These are phyloP conservation scores for Aureobasidium leucospermi DNA, from an alignment of 2,329 filamentous ascomycete species.

Conservation along the genomic window DNA sequence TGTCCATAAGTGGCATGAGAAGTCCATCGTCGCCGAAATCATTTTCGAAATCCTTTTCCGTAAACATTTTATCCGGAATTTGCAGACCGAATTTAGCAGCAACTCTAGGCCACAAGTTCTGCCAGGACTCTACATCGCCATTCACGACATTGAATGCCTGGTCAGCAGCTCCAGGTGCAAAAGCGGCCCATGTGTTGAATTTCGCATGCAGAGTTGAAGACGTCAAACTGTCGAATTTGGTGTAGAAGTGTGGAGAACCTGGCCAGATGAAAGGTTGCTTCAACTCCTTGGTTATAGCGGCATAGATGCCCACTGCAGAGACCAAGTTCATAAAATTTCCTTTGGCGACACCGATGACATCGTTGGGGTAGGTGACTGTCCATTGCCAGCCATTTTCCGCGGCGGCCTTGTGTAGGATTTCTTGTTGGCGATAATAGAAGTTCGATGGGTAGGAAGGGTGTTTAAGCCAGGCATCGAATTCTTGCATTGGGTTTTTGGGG, in stretches of 20 bases:
- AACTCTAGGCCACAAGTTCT: slow-evolving; percentile 37
- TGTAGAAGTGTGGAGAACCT: slow-evolving; percentile 25
- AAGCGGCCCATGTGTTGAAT: slow-evolving; percentile 28
- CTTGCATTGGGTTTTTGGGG: slow-evolving; percentile 41
- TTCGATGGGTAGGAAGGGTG: slow-evolving; percentile 34
- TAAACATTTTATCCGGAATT: slow-evolving; percentile 19
- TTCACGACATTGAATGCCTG: slow-evolving; percentile 39
- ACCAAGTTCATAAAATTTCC: slow-evolving; percentile 33
- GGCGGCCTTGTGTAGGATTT: slow-evolving; percentile 32
- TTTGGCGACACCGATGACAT: slow-evolving; percentile 37
- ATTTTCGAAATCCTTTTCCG: background rate
- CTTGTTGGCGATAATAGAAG: slow-evolving; percentile 48
- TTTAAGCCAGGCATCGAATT: slow-evolving; percentile 40
- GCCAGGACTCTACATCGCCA: slow-evolving; percentile 36
- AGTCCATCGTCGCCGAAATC: slow-evolving; percentile 10
- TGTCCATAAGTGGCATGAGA: background rate
- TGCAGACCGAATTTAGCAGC: slow-evolving; percentile 30
- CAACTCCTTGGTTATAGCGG: slow-evolving; percentile 24
- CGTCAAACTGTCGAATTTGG: slow-evolving; percentile 26
- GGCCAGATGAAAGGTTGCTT: slow-evolving; percentile 24
- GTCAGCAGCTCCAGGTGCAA: slow-evolving; percentile 29
- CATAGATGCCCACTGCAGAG: slow-evolving; percentile 26
- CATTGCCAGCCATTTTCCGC: slow-evolving; percentile 31
- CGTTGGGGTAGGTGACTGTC: slow-evolving; percentile 39
- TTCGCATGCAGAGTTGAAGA: slow-evolving; percentile 22